These are phyloP conservation scores for Solanum sparsipilum DNA, from an alignment of 257 asterid genomes.

Conservation along the genomic window DNA sequence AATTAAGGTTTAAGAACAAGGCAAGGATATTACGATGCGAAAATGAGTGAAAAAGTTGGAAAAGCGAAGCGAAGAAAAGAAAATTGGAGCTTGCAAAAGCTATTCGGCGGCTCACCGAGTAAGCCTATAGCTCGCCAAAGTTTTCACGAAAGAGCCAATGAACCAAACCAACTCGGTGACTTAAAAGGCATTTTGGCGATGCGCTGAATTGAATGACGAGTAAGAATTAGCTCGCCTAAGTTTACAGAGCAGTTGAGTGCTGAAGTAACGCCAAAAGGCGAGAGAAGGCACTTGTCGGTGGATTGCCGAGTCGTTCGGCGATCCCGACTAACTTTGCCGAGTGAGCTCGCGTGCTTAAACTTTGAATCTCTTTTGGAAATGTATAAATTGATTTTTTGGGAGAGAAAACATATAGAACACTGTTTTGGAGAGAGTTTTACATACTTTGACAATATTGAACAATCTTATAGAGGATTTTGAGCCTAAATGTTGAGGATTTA, in stretches of 20 bases:
- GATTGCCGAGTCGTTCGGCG: neutral
- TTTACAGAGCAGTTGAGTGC: too few relatives aligned
- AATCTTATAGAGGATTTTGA: neutral
- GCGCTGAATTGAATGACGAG: neutral
- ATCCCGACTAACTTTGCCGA: too few relatives aligned
- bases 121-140: neutral
- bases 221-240: neutral
- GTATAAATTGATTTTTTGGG: too few relatives aligned
- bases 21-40: too few relatives aligned
- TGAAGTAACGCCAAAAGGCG: too few relatives aligned
- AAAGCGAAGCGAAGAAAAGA: too few relatives aligned
- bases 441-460: too few relatives aligned
- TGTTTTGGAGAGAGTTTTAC: too few relatives aligned
- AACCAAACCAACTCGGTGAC: neutral
- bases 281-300: neutral
- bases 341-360: too few relatives aligned
- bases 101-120: neutral
- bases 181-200: rapidly evolving
- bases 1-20: too few relatives aligned
- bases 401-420: neutral
- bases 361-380: too few relatives aligned
- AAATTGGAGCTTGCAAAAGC: neutral
- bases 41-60: too few relatives aligned
- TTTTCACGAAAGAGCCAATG: neutral
- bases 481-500: neutral